phyloP scores from a whole-genome alignment of 495 filamentous ascomycete species.

The Penicillium diatomitis region DNA sequence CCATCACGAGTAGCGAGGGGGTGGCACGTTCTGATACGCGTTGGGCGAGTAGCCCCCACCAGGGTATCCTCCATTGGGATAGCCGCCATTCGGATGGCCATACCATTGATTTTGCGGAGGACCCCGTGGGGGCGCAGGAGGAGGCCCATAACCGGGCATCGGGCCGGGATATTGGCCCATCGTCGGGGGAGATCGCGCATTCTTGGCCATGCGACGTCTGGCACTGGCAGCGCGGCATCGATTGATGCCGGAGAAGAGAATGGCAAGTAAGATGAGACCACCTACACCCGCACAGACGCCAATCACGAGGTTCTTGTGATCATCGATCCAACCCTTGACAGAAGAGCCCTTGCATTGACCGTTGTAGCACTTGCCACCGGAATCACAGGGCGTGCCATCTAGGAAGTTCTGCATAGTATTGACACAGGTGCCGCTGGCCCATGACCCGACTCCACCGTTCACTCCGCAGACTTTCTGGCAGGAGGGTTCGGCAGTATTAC shows the following conservation, averaged over 20 bases:
- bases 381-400: slow-evolving; percentile 81
- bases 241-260: slow-evolving; percentile 50
- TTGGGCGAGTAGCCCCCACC: slow-evolving; percentile 1
- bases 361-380: slow-evolving; percentile 70
- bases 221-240: slow-evolving; percentile 33
- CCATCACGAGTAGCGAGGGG: slow-evolving; percentile 11
- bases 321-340: slow-evolving; percentile 54
- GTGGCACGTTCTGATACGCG: slow-evolving; percentile 23
- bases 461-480: slow-evolving; percentile 73
- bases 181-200: slow-evolving; percentile 10
- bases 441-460: slow-evolving; percentile 49
- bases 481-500: slow-evolving; percentile 38
- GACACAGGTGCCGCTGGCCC: slow-evolving; percentile 33
- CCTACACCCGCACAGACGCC: slow-evolving; percentile 62
- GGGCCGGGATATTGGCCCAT: slow-evolving; percentile 17
- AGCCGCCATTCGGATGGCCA: slow-evolving; percentile 2
- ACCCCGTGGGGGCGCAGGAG: background rate
- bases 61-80: slow-evolving; percentile 6
- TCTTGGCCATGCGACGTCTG: slow-evolving; percentile 23
- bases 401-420: slow-evolving; percentile 86
- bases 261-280: slow-evolving; percentile 51
- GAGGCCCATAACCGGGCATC: background rate
- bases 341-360: slow-evolving; percentile 60
- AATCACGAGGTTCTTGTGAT: slow-evolving; percentile 68
- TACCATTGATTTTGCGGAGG: slow-evolving; percentile 21